A percentile compares a stretch with the other conserved stretches of the same genome.
Evolutionary conservation across 2,329 filamentous ascomycete species (phyloP).

Genomic region (Trichoderma guizhouense): DNA sequence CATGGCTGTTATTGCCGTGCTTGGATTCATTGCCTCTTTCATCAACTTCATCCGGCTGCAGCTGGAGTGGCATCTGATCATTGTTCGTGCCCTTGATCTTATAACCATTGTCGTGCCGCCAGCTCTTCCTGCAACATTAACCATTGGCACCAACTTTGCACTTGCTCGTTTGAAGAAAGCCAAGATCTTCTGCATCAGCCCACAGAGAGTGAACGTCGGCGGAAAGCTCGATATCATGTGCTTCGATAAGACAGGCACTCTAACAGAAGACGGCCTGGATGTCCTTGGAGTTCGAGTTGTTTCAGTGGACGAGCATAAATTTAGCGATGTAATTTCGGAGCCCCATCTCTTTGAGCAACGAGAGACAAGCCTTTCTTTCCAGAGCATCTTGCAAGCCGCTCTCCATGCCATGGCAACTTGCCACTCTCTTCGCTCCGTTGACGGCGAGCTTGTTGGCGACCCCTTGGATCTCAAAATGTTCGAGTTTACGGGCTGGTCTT

Average conservation of each 20-base stretch:
- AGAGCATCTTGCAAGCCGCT: slow-evolving; percentile 53
- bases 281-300: slow-evolving; percentile 85
- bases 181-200: slow-evolving; percentile 95
- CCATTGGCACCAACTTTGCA: slow-evolving; percentile 95
- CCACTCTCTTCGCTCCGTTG: slow-evolving; percentile 82
- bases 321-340: slow-evolving; percentile 73
- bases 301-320: slow-evolving; percentile 57
- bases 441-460: slow-evolving; percentile 86
- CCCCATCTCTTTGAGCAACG: slow-evolving; percentile 55
- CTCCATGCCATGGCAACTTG: slow-evolving; percentile 97
- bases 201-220: slow-evolving; percentile 92
- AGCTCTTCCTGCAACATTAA: slow-evolving; percentile 88
- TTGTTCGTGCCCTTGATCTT: slow-evolving; percentile 86
- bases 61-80: slow-evolving; percentile 83
- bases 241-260: slow-evolving; percentile 97
- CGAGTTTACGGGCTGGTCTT: slow-evolving; percentile 89
- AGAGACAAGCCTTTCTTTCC: slow-evolving; percentile 27
- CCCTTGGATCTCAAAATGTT: slow-evolving; percentile 98
- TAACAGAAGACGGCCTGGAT: slow-evolving; percentile 94
- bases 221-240: slow-evolving; percentile 95
- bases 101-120: slow-evolving; percentile 98
- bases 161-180: slow-evolving; percentile 80
- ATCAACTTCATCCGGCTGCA: slow-evolving; percentile 86
- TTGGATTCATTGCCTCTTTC: slow-evolving; percentile 89
- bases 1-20: slow-evolving; percentile 79